Percentiles rank a stretch among this genome's conserved stretches.
Conservation (phyloP, 805 yeast species). For the Ogataea paraovalis region DNA sequence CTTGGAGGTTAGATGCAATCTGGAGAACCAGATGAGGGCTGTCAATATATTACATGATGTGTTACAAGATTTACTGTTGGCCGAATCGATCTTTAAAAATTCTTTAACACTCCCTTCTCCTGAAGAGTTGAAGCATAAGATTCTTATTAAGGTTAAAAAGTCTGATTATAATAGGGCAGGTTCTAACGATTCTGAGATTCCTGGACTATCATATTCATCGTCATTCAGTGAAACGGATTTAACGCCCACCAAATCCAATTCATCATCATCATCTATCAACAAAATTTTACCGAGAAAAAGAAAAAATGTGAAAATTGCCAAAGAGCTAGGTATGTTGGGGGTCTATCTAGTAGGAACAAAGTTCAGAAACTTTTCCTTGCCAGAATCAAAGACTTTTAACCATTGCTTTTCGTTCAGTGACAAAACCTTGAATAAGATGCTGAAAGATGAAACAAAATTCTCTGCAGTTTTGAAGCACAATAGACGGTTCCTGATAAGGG, state of each 20-base stretch:
- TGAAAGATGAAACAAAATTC: constrained; percentile 54
- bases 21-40: constrained; percentile 61
- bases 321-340: constrained; percentile 56
- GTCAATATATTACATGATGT: constrained; percentile 48
- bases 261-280: constrained; percentile 14
- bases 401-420: constrained; percentile 90
- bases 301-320: constrained; percentile 26
- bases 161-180: constrained; percentile 21
- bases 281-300: constrained; percentile 20
- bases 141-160: constrained; percentile 77
- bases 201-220: constrained; percentile 29
- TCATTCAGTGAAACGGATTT: constrained; percentile 29
- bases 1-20: constrained; percentile 76
- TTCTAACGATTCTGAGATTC: constrained; percentile 7
- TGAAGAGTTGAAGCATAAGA: constrained; percentile 58
- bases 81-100: constrained; percentile 31
- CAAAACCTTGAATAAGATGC: constrained; percentile 56
- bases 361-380: constrained; percentile 77
- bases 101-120: constrained; percentile 63
- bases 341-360: constrained; percentile 72
- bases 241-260: neutral
- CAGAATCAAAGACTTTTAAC: constrained; percentile 74
- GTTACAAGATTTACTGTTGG: constrained; percentile 56
- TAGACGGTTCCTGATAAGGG: constrained; percentile 66
- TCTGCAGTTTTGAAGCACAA: constrained; percentile 73